These are phyloP conservation scores for Aspergillus sp. DNA, from an alignment of 2,329 filamentous ascomycete species.

Conservation along the genomic window DNA sequence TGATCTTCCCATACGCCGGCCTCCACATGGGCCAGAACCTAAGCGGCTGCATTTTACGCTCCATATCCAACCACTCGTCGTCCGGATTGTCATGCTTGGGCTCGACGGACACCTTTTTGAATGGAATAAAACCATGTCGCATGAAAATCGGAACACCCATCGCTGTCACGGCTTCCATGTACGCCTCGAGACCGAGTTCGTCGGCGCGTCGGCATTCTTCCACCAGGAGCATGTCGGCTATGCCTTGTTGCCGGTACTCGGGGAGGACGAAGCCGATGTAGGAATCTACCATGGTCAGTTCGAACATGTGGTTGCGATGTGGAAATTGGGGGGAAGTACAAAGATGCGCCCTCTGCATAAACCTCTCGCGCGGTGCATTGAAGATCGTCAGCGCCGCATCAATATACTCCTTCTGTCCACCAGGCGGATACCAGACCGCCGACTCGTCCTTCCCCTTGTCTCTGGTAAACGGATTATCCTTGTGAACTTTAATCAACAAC, in stretches of 20 bases:
- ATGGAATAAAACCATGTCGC: conserved; percentile 7
- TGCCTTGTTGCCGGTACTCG: not conserved
- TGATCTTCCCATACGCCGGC: not conserved
- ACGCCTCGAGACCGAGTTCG: conserved; percentile 9
- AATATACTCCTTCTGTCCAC: conserved; percentile 8
- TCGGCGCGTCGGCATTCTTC: conserved; percentile 7
- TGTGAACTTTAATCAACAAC: not conserved
- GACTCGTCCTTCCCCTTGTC: not conserved
- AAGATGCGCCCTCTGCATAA: conserved; percentile 7
- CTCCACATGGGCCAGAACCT: conserved; percentile 14
- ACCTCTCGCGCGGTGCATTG: conserved; percentile 1
- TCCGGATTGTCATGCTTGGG: not conserved
- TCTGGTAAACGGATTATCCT: not conserved
- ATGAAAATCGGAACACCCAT: not conserved
- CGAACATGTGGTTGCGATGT: not conserved
- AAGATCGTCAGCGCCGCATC: conserved; percentile 4
- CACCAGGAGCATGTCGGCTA: conserved; percentile 2
- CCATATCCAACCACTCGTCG: conserved; percentile 8
- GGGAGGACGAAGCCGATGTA: conserved; percentile 11
- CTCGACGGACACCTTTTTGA: not conserved
- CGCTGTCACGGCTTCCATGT: conserved; percentile 5
- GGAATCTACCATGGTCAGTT: not conserved
- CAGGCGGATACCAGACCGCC: conserved; percentile 9
- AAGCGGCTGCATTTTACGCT: conserved; percentile 13
- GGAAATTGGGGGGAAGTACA: not conserved